These are phyloP conservation scores for Tephrocybe sp. DNA, from an alignment of 768 basidiomycete species.

Conservation along the genomic window DNA sequence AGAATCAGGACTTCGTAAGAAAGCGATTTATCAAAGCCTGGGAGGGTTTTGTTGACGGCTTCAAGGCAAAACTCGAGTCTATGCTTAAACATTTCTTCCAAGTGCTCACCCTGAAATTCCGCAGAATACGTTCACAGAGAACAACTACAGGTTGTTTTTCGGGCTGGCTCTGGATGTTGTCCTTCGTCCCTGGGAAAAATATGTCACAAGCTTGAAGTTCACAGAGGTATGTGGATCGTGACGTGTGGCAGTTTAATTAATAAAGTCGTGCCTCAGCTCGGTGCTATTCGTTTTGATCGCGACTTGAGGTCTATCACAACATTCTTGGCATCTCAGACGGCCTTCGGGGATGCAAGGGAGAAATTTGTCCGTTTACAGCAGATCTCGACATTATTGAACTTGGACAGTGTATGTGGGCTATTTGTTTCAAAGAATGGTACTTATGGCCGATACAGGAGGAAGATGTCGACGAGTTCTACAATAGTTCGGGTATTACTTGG, in stretches of 20 bases:
- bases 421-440: neutral
- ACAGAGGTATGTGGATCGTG: conserved; percentile 66
- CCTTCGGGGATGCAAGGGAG: conserved; percentile 88
- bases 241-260: neutral
- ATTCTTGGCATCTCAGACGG: conserved; percentile 85
- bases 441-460: conserved; percentile 67
- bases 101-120: neutral
- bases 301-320: conserved; percentile 84
- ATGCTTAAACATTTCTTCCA: neutral
- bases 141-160: conserved; percentile 86
- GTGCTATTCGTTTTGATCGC: conserved; percentile 92
- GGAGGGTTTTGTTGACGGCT: conserved; percentile 84
- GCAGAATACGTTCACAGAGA: conserved; percentile 85
- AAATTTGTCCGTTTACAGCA: conserved; percentile 93
- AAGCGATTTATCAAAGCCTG: conserved; percentile 91
- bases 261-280: conserved; percentile 55
- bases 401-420: conserved; percentile 63
- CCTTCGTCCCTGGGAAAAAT: conserved; percentile 95
- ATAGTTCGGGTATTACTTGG: conserved; percentile 90
- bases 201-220: conserved; percentile 75
- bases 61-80: conserved; percentile 52
- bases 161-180: conserved; percentile 82
- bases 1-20: conserved; percentile 81
- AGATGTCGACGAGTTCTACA: conserved; percentile 93
- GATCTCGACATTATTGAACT: conserved; percentile 86